A percentile compares a stretch with the other conserved stretches of the same genome.
Conservation (phyloP, 2,329 filamentous ascomycete genomes). For the Passalora sequoiae region DNA sequence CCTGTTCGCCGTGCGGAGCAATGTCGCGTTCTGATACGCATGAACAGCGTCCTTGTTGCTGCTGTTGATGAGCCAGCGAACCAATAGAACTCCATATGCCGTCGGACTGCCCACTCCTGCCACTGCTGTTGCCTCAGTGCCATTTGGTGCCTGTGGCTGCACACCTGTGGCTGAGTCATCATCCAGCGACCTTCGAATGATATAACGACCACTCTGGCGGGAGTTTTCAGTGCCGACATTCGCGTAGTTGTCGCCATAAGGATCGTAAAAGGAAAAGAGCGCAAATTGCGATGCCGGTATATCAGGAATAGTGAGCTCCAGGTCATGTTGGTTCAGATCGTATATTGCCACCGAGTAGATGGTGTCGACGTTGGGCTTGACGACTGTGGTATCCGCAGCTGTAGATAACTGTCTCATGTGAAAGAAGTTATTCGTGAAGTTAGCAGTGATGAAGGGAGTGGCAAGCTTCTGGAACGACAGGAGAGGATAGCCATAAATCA, state of each 20-base stretch:
- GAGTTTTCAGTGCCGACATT: constrained; percentile 14
- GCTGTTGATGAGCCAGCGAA: constrained; percentile 14
- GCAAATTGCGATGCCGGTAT: constrained; percentile 7
- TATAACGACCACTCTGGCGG: constrained; percentile 11
- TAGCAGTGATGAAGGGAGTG: constrained; percentile 3
- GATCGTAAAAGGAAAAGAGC: constrained; percentile 26
- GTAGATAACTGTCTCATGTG: constrained; percentile 12
- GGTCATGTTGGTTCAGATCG: constrained; percentile 20
- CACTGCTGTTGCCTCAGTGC: constrained; percentile 3
- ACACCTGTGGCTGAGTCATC: neutral
- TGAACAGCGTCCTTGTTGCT: constrained; percentile 8
- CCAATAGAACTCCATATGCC: constrained; percentile 14
- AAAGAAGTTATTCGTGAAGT: constrained; percentile 14
- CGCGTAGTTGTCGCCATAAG: constrained; percentile 19
- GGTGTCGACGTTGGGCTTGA: constrained; percentile 26
- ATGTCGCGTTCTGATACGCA: constrained; percentile 10
- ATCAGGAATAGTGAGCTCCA: constrained; percentile 17
- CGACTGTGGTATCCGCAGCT: constrained; percentile 11
- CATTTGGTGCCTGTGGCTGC: neutral
- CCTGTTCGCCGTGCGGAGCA: constrained; percentile 1
- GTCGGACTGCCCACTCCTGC: constrained; percentile 12
- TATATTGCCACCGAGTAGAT: constrained; percentile 20
- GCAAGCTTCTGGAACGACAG: constrained; percentile 16
- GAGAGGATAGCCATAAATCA: constrained; percentile 24
- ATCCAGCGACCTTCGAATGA: constrained; percentile 6